A percentile compares a stretch with the other conserved stretches of the same genome.
phyloP scores from a whole-genome alignment of 805 yeast genomes.

The Ogataea populi-albae region DNA sequence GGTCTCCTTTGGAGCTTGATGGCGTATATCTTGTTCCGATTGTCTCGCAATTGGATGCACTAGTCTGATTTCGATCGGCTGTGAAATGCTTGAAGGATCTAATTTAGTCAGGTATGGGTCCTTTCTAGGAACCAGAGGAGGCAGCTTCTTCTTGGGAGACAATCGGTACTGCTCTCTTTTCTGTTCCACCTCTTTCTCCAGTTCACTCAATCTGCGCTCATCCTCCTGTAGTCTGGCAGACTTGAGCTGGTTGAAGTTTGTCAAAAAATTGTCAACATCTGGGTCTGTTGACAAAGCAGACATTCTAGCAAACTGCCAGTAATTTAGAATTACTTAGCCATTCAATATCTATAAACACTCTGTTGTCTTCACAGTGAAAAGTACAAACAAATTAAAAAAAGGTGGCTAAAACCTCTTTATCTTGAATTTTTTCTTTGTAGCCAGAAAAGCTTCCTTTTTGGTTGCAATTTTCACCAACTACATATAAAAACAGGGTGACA shows the following conservation, averaged over 20 bases:
- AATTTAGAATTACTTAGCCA: too few relatives aligned
- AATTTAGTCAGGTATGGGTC: conserved; percentile 11
- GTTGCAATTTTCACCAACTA: too few relatives aligned
- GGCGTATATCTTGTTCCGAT: background rate
- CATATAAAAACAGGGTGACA: too few relatives aligned
- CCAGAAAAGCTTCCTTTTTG: too few relatives aligned
- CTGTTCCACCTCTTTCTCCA: conserved; percentile 22
- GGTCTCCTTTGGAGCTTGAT: background rate
- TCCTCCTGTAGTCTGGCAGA: conserved; percentile 19
- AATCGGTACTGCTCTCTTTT: conserved; percentile 19
- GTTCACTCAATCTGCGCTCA: conserved; percentile 13
- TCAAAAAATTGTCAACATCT: conserved; percentile 25
- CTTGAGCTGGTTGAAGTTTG: conserved; percentile 21
- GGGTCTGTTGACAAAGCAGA: conserved; percentile 16
- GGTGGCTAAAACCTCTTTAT: too few relatives aligned
- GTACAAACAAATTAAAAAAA: too few relatives aligned
- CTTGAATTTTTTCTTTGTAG: too few relatives aligned
- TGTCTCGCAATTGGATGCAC: conserved; percentile 19
- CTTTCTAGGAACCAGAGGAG: conserved; percentile 30
- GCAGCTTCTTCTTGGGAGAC: conserved; percentile 25
- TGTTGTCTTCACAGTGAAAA: too few relatives aligned
- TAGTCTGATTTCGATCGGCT: conserved; percentile 11
- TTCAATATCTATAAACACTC: too few relatives aligned
- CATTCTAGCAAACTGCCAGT: too few relatives aligned
- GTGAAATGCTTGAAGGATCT: background rate